phyloP scores from a whole-genome alignment of 73 alveolate genomes.

The Uronychia binucleata region DNA sequence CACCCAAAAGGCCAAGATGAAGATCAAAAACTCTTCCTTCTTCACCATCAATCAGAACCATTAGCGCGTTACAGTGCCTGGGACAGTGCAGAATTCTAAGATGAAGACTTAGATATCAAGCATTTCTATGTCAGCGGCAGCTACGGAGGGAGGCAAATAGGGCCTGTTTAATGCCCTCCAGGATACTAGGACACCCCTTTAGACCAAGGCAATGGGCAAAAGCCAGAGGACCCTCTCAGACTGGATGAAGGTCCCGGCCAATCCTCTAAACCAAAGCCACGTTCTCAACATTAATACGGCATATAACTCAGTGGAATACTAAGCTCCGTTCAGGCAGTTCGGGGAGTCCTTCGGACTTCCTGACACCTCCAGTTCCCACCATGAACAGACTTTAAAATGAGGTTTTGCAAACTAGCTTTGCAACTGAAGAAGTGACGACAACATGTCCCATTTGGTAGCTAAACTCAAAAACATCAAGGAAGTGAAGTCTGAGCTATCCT shows the following conservation, averaged over 20 bases:
- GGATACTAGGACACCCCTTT: not conserved
- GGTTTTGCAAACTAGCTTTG: not conserved
- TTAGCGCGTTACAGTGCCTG: not conserved
- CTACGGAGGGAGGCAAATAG: not conserved
- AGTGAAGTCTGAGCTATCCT: not conserved
- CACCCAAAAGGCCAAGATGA: not conserved
- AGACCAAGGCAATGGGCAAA: not conserved
- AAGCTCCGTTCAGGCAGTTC: not conserved
- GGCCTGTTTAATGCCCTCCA: not conserved
- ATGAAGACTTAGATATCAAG: not conserved
- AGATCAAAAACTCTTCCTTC: not conserved
- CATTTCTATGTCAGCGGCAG: not conserved
- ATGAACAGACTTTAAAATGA: not conserved
- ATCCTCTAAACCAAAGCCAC: not conserved
- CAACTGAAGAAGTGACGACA: not conserved
- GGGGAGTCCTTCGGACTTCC: not conserved
- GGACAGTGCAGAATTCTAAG: not conserved
- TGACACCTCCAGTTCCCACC: not conserved
- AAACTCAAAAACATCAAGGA: not conserved
- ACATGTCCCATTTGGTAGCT: not conserved
- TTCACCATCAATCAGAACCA: not conserved
- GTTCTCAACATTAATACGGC: not conserved
- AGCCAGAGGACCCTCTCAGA: too few relatives aligned
- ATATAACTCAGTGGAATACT: not conserved
- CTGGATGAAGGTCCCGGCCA: too few relatives aligned